Evolutionary conservation across 164 flowering plant genomes (phyloP).

Genomic region (Nymphaea colorata): DNA sequence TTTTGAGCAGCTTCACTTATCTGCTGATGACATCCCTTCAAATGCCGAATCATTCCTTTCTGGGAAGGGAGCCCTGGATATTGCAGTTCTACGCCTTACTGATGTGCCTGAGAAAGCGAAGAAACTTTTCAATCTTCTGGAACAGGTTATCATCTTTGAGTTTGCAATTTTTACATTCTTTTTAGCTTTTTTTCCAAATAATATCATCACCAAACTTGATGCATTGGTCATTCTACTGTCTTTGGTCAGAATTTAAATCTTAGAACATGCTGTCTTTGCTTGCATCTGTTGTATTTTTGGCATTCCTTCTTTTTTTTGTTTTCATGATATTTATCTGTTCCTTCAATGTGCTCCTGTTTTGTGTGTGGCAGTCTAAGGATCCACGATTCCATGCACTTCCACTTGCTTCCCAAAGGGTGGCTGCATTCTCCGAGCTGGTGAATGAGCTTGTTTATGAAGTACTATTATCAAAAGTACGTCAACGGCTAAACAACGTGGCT

Average conservation of each 20-base stretch:
- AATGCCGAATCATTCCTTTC: constrained; percentile 27
- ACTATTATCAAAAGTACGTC: constrained; percentile 89
- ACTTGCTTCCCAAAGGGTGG: constrained; percentile 79
- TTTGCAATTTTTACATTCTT: not conserved
- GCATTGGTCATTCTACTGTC: not conserved
- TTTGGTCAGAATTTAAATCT: not conserved
- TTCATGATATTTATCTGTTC: not conserved
- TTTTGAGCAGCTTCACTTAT: constrained; percentile 37
- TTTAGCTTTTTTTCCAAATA: not conserved
- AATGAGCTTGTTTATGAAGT: constrained; percentile 98
- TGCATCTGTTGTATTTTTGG: not conserved
- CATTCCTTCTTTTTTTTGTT: not conserved
- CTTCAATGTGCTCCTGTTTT: not conserved
- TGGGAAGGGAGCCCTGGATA: constrained; percentile 79
- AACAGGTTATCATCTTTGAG: constrained; percentile 42
- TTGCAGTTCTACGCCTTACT: constrained; percentile 72
- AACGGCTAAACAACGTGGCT: constrained; percentile 76
- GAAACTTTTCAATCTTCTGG: constrained; percentile 70
- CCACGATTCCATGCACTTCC: constrained; percentile 99
- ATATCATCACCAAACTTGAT: no score
- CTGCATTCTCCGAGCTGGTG: constrained; percentile 83
- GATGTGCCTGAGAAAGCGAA: constrained; percentile 90
- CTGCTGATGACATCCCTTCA: constrained; percentile 31
- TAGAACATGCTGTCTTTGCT: not conserved
- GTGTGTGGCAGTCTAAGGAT: constrained; percentile 79